Evolutionary conservation across 768 basidiomycete species (phyloP).

Genomic region (Daedalea quercina): DNA sequence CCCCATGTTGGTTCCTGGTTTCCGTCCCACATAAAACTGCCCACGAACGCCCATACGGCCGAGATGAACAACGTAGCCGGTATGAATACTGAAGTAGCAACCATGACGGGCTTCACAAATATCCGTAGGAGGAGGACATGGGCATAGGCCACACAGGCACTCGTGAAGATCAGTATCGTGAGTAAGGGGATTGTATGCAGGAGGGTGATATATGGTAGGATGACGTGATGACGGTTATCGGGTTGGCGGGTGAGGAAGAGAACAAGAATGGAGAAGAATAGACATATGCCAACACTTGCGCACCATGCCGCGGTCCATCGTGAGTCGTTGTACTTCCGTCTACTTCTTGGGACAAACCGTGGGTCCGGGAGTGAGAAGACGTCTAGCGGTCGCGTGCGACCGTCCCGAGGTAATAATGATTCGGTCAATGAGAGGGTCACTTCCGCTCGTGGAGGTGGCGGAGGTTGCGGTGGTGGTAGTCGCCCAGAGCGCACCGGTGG

Average conservation of each 20-base stretch:
- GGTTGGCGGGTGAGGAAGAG: conserved; percentile 53
- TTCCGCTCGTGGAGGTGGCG: conserved; percentile 37
- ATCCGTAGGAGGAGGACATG: conserved; percentile 73
- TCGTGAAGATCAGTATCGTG: conserved; percentile 62
- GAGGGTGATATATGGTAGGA: conserved; percentile 61
- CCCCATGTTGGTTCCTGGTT: conserved; percentile 66
- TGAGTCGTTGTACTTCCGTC: conserved; percentile 70
- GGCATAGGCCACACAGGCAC: conserved; percentile 64
- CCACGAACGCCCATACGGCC: conserved; percentile 75
- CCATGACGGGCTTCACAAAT: conserved; percentile 80
- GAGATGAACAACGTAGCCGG: conserved; percentile 70
- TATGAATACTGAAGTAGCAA: conserved; percentile 69
- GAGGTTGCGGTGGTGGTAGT: conserved; percentile 23
- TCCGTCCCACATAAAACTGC: conserved; percentile 63
- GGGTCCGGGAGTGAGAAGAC: conserved; percentile 77
- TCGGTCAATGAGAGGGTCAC: conserved; percentile 69
- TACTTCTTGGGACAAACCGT: conserved; percentile 52
- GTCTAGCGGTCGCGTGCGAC: conserved; percentile 53
- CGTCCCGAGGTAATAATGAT: conserved; percentile 72
- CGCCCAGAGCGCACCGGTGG: neutral
- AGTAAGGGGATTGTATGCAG: conserved; percentile 75
- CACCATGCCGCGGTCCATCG: conserved; percentile 68
- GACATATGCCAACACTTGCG: conserved; percentile 48
- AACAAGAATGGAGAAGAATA: conserved; percentile 58
- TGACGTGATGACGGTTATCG: conserved; percentile 17